Base-by-base conservation (phyloP, 345 rosid species). In the Trapa bicornis region DNA sequence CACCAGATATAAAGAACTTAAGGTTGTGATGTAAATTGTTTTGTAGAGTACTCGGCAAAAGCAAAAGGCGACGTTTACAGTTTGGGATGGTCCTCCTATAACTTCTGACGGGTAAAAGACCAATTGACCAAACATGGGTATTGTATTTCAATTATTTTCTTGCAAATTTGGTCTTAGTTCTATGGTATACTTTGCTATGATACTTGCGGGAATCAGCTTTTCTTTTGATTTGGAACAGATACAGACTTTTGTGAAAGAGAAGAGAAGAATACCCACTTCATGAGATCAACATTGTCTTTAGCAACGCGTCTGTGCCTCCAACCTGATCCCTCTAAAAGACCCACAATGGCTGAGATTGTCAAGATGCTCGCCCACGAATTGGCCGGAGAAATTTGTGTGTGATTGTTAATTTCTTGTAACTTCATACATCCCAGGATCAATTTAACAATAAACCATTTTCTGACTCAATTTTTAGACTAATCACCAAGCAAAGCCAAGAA, bases 101-200 rank as follows among this genome's bases (percentile, higher is more conserved):
- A 80, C 85, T 88, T 69, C 71, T 90, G 67, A 86, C 96, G 0
- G 92, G 92, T 58, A 90, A 80, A 77, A 88, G 76, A 74, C 95
- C 92, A 1, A 81, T 83, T 17, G 97, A 88, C 75, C 95, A 90
- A 81, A 73, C 97, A 61, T 90, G 95, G 98, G 95, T 84, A 78
- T 74, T 68, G 79, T 52, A 9, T 8, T 15, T 57, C 22, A 2
- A 22, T 37, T n/a, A n/a, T 35, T 43, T 39, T 70, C 14, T 9
- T 6, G 8, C 10, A 54, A 3, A 54, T n/a, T 54, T 54, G 60
- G 60, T 54, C 29, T 54, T 52, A n/a, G 1, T 22, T 6, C 6
- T n/a, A 54, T 7, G 35, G 1, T 7, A 54, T 22, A 22, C 33
- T n/a, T 22, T 3, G 17, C 22, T 14, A 2, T 50, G 54, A 50